phyloP scores from a whole-genome alignment of 1,139 yeast species.

The Yarrowia galli region DNA sequence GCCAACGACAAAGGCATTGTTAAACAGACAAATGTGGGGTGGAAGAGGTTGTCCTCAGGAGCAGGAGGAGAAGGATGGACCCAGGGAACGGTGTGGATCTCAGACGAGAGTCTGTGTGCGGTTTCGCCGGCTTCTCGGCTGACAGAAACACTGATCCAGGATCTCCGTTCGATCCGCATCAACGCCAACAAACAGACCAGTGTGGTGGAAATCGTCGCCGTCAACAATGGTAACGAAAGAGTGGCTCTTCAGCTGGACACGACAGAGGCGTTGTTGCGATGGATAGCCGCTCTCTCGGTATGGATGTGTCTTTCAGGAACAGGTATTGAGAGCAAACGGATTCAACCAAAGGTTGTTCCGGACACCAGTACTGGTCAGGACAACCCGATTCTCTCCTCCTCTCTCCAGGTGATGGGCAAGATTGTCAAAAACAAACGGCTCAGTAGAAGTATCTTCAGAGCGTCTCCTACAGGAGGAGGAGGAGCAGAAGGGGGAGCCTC shows the following conservation, averaged over 20 bases:
- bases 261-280: not conserved
- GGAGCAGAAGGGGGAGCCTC: no score
- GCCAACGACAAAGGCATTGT: conserved; percentile 15
- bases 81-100: conserved; percentile 24
- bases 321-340: conserved; percentile 20
- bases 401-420: conserved; percentile 24
- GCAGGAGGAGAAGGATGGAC: not conserved
- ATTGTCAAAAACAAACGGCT: conserved; percentile 29
- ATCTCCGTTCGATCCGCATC: not conserved
- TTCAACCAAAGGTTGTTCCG: conserved; percentile 9
- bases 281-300: conserved; percentile 20
- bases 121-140: not conserved
- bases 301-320: conserved; percentile 31
- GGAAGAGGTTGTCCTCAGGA: not conserved
- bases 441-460: conserved; percentile 3
- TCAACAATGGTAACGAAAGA: conserved; percentile 14
- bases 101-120: conserved; percentile 4
- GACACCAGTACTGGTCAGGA: conserved; percentile 16
- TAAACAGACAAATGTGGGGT: conserved; percentile 1
- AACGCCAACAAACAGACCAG: conserved; percentile 21
- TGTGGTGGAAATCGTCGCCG: not conserved
- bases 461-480: conserved; percentile 26
- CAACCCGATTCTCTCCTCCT: not conserved
- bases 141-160: conserved; percentile 8
- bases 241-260: conserved; percentile 3